A percentile compares a stretch with the other conserved stretches of the same genome.
phyloP scores from a whole-genome alignment of 148 eudicot genomes.

The Heliamphora exappendiculata region DNA sequence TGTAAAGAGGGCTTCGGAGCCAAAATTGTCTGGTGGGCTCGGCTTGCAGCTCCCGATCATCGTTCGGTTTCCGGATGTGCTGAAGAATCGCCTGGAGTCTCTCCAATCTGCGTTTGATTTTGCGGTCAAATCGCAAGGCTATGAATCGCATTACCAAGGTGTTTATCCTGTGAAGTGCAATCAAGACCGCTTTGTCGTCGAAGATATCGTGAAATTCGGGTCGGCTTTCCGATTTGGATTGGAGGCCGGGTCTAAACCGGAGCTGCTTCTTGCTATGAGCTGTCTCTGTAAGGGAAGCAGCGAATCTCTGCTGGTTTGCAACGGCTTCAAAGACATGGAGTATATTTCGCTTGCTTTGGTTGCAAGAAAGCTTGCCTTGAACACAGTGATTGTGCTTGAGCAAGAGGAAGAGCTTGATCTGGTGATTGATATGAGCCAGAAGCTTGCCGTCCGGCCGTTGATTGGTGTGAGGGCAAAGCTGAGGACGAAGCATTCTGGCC shows the following conservation, averaged over 20 bases:
- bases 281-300: conserved; percentile 61
- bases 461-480: conserved; percentile 86
- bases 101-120: conserved; percentile 67
- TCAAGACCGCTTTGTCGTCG: conserved; percentile 75
- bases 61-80: conserved; percentile 75
- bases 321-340: conserved; percentile 86
- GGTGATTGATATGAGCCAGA: conserved; percentile 58
- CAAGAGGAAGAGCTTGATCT: conserved; percentile 74
- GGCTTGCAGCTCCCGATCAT: conserved; percentile 70
- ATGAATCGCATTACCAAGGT: conserved; percentile 73
- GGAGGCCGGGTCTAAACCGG: conserved; percentile 97
- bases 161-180: conserved; percentile 95
- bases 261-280: conserved; percentile 77
- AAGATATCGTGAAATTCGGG: conserved; percentile 83
- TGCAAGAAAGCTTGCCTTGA: conserved; percentile 55
- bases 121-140: conserved; percentile 48
- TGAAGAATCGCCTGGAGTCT: conserved; percentile 62
- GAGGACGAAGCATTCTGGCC: conserved; percentile 84
- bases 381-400: conserved; percentile 82
- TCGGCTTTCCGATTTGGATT: conserved; percentile 67
- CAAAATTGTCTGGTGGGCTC: conserved; percentile 52
- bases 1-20: conserved; percentile 71
- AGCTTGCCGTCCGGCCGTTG: conserved; percentile 56
- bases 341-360: conserved; percentile 68
- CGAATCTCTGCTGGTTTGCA: conserved; percentile 67